Base-by-base conservation (phyloP, 306 rosid genomes). In the Pyrus communis region DNA sequence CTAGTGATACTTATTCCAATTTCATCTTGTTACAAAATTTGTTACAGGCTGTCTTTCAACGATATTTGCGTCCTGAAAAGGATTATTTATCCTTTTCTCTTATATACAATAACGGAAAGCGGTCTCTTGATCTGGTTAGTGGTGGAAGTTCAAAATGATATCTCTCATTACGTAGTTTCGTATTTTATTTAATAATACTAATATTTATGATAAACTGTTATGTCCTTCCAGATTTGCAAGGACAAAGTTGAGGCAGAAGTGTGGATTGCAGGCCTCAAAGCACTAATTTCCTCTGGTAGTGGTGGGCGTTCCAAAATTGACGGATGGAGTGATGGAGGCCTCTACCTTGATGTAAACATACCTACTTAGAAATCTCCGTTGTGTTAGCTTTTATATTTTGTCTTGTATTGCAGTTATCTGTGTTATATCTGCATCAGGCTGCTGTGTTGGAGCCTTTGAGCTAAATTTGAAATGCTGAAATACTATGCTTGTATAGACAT, bases 281-380 rank as follows among this genome's bases (percentile, higher is more conserved):
- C 92, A 72, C 78, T 95, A 80, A 87, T 91, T 77, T 82, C 89
- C 70, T 90, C 96, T 80, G 96, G 96, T 76, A 97, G 85, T 87
- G 97, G 97, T 84, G 99, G 96, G 55, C 97, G 99, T 78, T 95
- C 97, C 78, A 95, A 92, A 82, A 95, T 95, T 76, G 99, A 95
- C 79, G 99, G 99, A 81, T 89, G 97, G 99, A 89, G 85, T 88
- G 99, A 95, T 65, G 99, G 91, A 52, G 97, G 93, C 79, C 87
- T 95, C 82, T 87, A 87, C 84, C 85, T 88, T 83, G 97, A 95
- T 83, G 99, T 95, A 95, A 88, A 80, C 82, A 52, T 70, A 60
- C 70, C 80, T 76, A 49, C 79, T 73, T 84, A 43, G 58, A 45
- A 69, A 75, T 42, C 69, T 51, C 59, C 75, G 80, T 27, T 28